Conservation (phyloP, 805 yeast genomes). For the Pichia membranifaciens region DNA sequence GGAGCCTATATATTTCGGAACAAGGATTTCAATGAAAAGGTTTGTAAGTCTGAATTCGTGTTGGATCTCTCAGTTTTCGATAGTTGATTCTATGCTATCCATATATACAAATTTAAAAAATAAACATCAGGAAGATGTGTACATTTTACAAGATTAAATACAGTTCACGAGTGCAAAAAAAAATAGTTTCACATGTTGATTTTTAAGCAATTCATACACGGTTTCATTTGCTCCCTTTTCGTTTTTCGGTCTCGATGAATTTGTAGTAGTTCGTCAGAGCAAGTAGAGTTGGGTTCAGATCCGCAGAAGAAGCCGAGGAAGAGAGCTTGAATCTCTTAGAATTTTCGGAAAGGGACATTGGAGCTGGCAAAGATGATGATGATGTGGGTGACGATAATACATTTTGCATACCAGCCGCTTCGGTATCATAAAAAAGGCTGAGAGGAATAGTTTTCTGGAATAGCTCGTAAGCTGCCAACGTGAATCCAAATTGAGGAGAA, state of each 20-base stretch:
- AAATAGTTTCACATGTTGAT: too few species aligned
- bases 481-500: slow-evolving; percentile 96
- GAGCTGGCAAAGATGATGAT: neutral
- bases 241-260: slow-evolving; percentile 4
- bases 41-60: slow-evolving; percentile 16
- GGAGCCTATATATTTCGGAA: slow-evolving; percentile 43
- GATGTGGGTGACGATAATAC: slow-evolving; percentile 19
- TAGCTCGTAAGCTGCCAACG: slow-evolving; percentile 93
- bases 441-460: slow-evolving; percentile 77
- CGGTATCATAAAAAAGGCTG: slow-evolving; percentile 31
- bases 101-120: neutral
- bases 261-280: slow-evolving; percentile 15
- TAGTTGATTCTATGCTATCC: neutral
- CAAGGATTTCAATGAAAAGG: slow-evolving; percentile 33
- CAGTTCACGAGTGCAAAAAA: neutral
- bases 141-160: neutral
- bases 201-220: neutral
- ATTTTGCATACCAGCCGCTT: neutral
- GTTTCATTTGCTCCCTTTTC: neutral
- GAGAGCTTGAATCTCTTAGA: slow-evolving; percentile 28
- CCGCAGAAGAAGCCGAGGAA: slow-evolving; percentile 20
- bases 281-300: slow-evolving; percentile 26
- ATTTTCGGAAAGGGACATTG: slow-evolving; percentile 20
- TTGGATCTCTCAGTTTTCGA: slow-evolving; percentile 10
- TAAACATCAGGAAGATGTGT: neutral